Evolutionary conservation across 2,329 filamentous ascomycete genomes (phyloP).

Genomic region (Clarireedia homoeocarpa): DNA sequence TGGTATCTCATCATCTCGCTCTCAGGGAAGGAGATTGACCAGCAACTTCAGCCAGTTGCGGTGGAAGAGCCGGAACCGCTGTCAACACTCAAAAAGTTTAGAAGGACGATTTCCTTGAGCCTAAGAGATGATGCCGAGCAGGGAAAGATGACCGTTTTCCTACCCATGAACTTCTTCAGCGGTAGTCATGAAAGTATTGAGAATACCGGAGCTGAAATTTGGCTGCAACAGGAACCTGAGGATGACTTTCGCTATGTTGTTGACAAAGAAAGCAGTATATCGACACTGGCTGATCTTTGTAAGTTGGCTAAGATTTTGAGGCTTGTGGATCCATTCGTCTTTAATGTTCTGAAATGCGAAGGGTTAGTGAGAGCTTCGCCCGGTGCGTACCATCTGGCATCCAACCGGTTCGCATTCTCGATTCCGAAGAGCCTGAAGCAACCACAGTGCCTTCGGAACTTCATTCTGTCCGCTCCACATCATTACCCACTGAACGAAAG

Average conservation of each 20-base stretch:
- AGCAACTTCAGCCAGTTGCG: neutral
- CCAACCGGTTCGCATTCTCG: conserved; percentile 13
- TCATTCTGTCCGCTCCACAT: conserved; percentile 1
- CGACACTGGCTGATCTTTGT: neutral
- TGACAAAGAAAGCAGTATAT: neutral
- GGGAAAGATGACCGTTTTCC: neutral
- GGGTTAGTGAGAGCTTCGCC: conserved; percentile 13
- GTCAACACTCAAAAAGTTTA: neutral
- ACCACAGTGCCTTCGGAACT: conserved; percentile 10
- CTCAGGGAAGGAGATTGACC: neutral
- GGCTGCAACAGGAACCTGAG: neutral
- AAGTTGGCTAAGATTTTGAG: neutral
- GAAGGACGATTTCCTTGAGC: neutral
- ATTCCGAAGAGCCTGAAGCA: conserved; percentile 7
- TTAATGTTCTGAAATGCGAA: conserved; percentile 17
- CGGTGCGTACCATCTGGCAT: neutral
- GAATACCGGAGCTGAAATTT: neutral
- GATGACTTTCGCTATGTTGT: neutral
- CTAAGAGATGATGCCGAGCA: neutral
- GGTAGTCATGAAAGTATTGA: neutral
- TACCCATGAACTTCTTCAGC: neutral
- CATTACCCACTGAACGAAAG: conserved; percentile 15
- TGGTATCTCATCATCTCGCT: conserved; percentile 19
- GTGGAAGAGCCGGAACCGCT: neutral
- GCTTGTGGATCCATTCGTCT: conserved; percentile 14